These are phyloP conservation scores for Suhomyces maxii DNA, from an alignment of 1,139 yeast species.

Conservation along the genomic window DNA sequence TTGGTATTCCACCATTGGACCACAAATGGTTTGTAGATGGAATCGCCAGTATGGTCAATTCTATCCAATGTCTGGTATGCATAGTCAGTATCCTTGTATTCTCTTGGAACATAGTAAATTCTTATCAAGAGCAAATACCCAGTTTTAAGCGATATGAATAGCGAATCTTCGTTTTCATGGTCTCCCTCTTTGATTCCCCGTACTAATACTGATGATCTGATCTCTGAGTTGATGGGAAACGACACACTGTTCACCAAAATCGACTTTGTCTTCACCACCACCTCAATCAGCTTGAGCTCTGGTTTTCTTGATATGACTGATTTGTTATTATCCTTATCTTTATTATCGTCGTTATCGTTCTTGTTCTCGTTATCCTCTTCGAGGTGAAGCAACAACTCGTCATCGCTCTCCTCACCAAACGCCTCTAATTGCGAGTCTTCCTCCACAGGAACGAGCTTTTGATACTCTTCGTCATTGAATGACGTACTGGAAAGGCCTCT, in stretches of 20 bases:
- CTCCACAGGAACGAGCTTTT: constrained; percentile 34
- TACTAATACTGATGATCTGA: constrained; percentile 39
- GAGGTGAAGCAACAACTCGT: constrained; percentile 7
- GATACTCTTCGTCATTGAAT: constrained; percentile 42
- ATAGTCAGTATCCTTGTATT: constrained; percentile 29
- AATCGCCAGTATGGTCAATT: constrained; percentile 9
- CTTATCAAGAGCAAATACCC: constrained; percentile 43
- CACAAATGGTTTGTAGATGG: constrained; percentile 42
- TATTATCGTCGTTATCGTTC: neutral
- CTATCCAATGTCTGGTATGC: constrained; percentile 11
- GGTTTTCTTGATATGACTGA: neutral
- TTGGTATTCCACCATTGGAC: constrained; percentile 54
- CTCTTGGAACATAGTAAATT: constrained; percentile 35
- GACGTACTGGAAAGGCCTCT: constrained; percentile 35
- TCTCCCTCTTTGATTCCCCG: constrained; percentile 20
- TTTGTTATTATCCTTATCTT: neutral
- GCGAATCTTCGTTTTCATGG: constrained; percentile 35
- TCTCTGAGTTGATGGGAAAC: constrained; percentile 34
- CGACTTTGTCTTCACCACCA: constrained; percentile 40
- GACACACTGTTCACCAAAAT: constrained; percentile 34
- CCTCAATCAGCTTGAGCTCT: constrained; percentile 9
- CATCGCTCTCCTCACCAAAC: constrained; percentile 39
- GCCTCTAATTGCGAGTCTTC: constrained; percentile 44
- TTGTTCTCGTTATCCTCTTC: neutral
- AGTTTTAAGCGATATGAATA: constrained; percentile 42